Evolutionary conservation across 1,139 yeast genomes (phyloP), one percentile per base, ranked within the genome.

Genomic region (Protomyces gravidus): DNA sequence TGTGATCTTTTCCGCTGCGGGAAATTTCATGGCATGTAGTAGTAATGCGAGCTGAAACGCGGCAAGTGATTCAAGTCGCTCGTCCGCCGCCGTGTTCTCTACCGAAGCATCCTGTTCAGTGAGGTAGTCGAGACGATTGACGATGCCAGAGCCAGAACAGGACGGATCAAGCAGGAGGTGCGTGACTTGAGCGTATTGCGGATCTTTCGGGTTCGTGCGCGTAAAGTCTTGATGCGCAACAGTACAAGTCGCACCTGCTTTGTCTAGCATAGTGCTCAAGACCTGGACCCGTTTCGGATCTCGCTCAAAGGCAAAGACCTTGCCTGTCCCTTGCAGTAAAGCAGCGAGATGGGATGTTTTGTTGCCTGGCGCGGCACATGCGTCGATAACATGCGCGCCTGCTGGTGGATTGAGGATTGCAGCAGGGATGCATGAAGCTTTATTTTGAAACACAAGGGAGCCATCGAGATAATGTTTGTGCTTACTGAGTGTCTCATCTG

Each of bases 351-450:
- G 97, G 0, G 97, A 88, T 0, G 99, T 92, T 71, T 92, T 94
- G 72, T 92, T 92, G 5, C 99, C 99, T 1, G 99, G 99, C 0
- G 99, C 98, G 1, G 98, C 89, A 73, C 97, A 90, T 0, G 97
- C 87, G 73, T 92, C 99, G 47, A 92, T 86, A 5, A 89, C 81
- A 52, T 77, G 73, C 61, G 78, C 81, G 3, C 79, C 78, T 13
- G 80, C 76, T 0, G 69, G 63, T 0, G 89, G 85, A 63, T 80
- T 76, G 57, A 92, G 73, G 26, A 94, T 89, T 62, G 83, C 84
- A 0, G 95, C 96, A 0, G 99, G 99, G 69, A 92, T 89, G 71
- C 98, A 92, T 2, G 97, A 89, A 0, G 97, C 97, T 53, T 98
- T 76, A 69, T 92, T 98, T 72, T 92, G 99, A 62, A 92, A 88